Percentiles rank a stretch among this genome's conserved stretches.
Evolutionary conservation across 106 monocot species (phyloP).

Genomic region (Dactylorhiza incarnata): DNA sequence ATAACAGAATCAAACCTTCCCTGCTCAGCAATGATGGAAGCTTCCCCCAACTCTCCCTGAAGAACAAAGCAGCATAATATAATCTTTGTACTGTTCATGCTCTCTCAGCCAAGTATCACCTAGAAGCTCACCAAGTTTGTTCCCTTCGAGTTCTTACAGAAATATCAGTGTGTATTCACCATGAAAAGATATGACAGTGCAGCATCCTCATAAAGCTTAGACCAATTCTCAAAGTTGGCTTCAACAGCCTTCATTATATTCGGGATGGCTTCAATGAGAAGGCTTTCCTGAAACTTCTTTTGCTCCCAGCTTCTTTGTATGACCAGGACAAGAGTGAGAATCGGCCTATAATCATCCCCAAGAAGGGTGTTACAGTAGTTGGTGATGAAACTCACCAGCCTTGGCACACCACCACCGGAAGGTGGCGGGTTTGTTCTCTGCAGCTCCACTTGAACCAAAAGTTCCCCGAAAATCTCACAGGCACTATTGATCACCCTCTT

Average conservation of each 20-base stretch:
- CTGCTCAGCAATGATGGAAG: slow-evolving; percentile 54
- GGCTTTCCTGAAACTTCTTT: slow-evolving; percentile 53
- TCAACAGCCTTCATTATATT: slow-evolving; percentile 70
- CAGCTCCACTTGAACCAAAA: slow-evolving; percentile 77
- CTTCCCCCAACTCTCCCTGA: slow-evolving; percentile 79
- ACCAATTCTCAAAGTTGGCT: slow-evolving; percentile 69
- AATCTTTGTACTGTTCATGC: slow-evolving; percentile 83
- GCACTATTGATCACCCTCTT: slow-evolving; percentile 74
- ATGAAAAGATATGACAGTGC: slow-evolving; percentile 55
- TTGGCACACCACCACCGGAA: slow-evolving; percentile 56
- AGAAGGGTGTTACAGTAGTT: slow-evolving; percentile 76
- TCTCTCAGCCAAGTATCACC: slow-evolving; percentile 60
- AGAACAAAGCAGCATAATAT: slow-evolving; percentile 35
- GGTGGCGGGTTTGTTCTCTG: slow-evolving; percentile 59
- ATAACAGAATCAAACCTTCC: slow-evolving; percentile 77
- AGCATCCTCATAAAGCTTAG: slow-evolving; percentile 52
- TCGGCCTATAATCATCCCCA: slow-evolving; percentile 53
- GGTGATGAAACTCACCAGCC: slow-evolving; percentile 64
- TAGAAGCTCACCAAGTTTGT: slow-evolving; percentile 70
- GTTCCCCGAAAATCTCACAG: slow-evolving; percentile 90
- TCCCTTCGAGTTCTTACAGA: slow-evolving; percentile 53
- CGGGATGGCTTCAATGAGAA: slow-evolving; percentile 48
- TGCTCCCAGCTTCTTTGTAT: slow-evolving; percentile 75
- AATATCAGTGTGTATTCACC: slow-evolving; percentile 91
- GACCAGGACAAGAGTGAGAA: slow-evolving; percentile 54